Evolutionary conservation across 2,329 filamentous ascomycete species (phyloP), one percentile per base, ranked within the genome.

Genomic region (Aspergillus flavus): DNA sequence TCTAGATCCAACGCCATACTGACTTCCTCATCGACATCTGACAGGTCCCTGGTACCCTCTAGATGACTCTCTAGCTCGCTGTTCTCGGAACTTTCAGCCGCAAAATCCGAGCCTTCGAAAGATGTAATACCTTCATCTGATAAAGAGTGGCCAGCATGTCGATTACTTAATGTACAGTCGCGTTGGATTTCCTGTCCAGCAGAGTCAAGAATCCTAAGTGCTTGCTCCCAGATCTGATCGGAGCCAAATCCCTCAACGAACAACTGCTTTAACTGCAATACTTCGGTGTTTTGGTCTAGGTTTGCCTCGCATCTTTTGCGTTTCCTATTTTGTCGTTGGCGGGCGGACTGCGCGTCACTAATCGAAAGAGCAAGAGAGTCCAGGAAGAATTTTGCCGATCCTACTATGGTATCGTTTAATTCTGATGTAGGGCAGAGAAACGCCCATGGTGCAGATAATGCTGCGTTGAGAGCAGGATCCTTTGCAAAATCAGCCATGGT

Each of bases 141-240:
- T 21, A 19, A 11, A 34, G 26, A n/a, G 16, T 52, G 26, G 16
- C 9, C 64, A 48, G 55, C 46, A 60, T 76, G 70, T 14, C 70
- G 65, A 9, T 60, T 7, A 74, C 71, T 58, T 76, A 78, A 56
- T 76, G 79, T 50, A 83, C 76, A 39, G 76, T 82, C 69, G 73
- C 71, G 78, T 70, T 86, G 83, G 3, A 86, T 81, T 71, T 89
- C 84, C 21, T 81, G 77, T 50, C 81, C 81, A 7, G 89, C 79
- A 54, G 88, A 86, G 66, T 91, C 85, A 62, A 98, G 89, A 23
- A 98, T 92, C 71, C 91, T 88, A 73, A 89, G 90, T 10, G 93
- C 91, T 80, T 99, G 95, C 78, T 97, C 92, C 91, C 94, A 99
- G 50, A 99, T 89, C 78, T 98, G 94, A 23, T 89, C 87, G 12